phyloP scores from a whole-genome alignment of 2,329 filamentous ascomycete genomes.

The Ophiostoma sp. region DNA sequence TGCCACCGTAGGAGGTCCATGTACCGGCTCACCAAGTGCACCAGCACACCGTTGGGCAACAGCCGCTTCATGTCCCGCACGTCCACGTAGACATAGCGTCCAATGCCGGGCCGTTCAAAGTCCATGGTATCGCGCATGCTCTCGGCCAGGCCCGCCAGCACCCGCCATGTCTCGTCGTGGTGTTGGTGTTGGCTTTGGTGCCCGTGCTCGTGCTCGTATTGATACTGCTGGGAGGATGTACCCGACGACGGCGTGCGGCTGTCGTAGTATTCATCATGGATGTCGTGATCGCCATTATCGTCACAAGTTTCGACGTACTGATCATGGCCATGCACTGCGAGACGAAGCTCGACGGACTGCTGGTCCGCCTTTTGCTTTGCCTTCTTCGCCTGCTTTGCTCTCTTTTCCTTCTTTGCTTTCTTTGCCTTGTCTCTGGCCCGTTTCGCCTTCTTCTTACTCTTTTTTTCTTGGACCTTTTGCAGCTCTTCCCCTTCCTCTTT shows the following conservation, averaged over 20 bases:
- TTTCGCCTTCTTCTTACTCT: neutral
- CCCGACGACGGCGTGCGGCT: neutral
- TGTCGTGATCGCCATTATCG: neutral
- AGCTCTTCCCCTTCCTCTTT: slow-evolving; percentile 15
- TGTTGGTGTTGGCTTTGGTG: too few species aligned
- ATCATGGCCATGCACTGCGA: neutral
- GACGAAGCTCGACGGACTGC: neutral
- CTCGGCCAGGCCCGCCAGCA: neutral
- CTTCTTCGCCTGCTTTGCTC: neutral
- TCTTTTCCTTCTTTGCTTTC: neutral
- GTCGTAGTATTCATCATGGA: neutral
- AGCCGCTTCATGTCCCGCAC: neutral
- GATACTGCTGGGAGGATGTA: neutral
- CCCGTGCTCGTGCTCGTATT: neutral
- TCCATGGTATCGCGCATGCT: neutral
- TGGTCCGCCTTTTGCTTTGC: neutral
- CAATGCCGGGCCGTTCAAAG: slow-evolving; percentile 15
- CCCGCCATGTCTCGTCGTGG: neutral
- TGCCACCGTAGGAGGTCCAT: slow-evolving; percentile 19
- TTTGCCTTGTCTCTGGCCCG: neutral
- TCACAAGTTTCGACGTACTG: neutral
- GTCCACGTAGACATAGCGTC: slow-evolving; percentile 15
- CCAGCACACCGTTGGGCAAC: slow-evolving; percentile 18
- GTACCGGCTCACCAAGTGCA: slow-evolving; percentile 19
- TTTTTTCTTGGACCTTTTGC: neutral